A percentile compares a stretch with the other conserved stretches of the same genome.
phyloP scores from a whole-genome alignment of 305 asterid species.

The Vinca major region DNA sequence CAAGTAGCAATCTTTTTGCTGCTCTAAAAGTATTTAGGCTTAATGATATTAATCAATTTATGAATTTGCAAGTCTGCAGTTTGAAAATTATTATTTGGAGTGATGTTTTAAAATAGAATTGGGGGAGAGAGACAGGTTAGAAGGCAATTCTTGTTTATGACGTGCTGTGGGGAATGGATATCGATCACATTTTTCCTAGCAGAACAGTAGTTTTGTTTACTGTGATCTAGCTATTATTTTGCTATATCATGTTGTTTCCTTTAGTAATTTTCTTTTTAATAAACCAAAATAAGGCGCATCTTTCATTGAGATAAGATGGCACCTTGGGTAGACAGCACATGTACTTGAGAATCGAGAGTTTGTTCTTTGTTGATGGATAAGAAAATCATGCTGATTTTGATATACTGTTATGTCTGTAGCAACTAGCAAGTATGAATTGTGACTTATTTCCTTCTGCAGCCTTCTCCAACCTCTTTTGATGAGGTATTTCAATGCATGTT shows the following conservation, averaged over 20 bases:
- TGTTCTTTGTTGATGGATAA: not conserved
- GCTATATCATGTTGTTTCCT: not conserved
- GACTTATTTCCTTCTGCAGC: slow-evolving; percentile 50
- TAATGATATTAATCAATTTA: not conserved
- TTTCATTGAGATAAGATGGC: not conserved
- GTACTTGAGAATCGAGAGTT: not conserved
- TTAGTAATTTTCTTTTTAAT: not conserved
- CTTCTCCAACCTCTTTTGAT: slow-evolving; percentile 87
- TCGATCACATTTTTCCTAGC: not conserved
- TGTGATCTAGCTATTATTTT: too few relatives aligned
- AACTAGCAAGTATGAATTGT: slow-evolving; percentile 9
- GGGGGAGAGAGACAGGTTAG: not conserved
- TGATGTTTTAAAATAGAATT: not conserved
- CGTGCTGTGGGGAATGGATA: not conserved
- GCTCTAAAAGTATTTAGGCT: not conserved
- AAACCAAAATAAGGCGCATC: not conserved
- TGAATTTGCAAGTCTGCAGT: not conserved
- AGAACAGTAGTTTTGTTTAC: not conserved
- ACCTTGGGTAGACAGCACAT: too few relatives aligned
- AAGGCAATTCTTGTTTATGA: not conserved
- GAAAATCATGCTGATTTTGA: not conserved
- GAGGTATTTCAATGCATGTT: slow-evolving; percentile 94
- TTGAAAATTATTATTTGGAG: not conserved
- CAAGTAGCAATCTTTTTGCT: not conserved
- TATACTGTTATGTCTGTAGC: not conserved